Evolutionary conservation across 495 filamentous ascomycete species (phyloP).

Genomic region (Astrothelium macrocarpum): DNA sequence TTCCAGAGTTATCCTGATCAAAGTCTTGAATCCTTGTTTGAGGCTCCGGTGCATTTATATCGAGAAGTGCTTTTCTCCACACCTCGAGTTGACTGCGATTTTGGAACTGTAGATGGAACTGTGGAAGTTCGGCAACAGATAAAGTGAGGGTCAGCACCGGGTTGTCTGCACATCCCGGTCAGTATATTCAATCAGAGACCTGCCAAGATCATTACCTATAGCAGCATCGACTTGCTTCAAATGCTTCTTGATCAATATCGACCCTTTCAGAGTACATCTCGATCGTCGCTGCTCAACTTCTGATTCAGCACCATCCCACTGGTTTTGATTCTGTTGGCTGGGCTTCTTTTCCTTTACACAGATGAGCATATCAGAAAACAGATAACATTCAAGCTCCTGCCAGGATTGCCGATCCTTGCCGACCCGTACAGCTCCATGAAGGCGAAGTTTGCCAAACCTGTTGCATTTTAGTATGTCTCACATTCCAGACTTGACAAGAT

Average conservation of each 20-base stretch:
- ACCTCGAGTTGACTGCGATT: slow-evolving; percentile 76
- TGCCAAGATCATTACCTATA: slow-evolving; percentile 34
- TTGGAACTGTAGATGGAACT: slow-evolving; percentile 89
- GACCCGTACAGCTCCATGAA: slow-evolving; percentile 85
- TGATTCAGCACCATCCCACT: slow-evolving; percentile 52
- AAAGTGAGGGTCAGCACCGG: slow-evolving; percentile 82
- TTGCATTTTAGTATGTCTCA: neutral
- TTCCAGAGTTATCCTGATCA: slow-evolving; percentile 69
- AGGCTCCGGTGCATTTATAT: slow-evolving; percentile 60
- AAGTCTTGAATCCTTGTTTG: slow-evolving; percentile 48
- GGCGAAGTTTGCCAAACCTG: slow-evolving; percentile 86
- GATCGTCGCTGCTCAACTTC: slow-evolving; percentile 43
- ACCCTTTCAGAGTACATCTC: slow-evolving; percentile 88
- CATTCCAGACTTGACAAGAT: slow-evolving; percentile 10
- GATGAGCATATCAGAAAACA: slow-evolving; percentile 98
- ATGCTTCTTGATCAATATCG: slow-evolving; percentile 97
- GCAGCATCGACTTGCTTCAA: slow-evolving; percentile 76
- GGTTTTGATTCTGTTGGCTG: slow-evolving; percentile 36
- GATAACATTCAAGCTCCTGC: slow-evolving; percentile 96
- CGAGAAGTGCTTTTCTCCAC: slow-evolving; percentile 81
- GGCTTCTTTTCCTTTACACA: slow-evolving; percentile 96
- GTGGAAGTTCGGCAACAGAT: slow-evolving; percentile 88
- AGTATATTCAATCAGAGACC: slow-evolving; percentile 6
- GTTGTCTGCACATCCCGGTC: slow-evolving; percentile 47
- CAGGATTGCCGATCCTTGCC: slow-evolving; percentile 95